Percentiles rank a stretch among this genome's conserved stretches.
Evolutionary conservation across 1,284 basidiomycete species (phyloP).

Genomic region (Gymnopus androsaceus): DNA sequence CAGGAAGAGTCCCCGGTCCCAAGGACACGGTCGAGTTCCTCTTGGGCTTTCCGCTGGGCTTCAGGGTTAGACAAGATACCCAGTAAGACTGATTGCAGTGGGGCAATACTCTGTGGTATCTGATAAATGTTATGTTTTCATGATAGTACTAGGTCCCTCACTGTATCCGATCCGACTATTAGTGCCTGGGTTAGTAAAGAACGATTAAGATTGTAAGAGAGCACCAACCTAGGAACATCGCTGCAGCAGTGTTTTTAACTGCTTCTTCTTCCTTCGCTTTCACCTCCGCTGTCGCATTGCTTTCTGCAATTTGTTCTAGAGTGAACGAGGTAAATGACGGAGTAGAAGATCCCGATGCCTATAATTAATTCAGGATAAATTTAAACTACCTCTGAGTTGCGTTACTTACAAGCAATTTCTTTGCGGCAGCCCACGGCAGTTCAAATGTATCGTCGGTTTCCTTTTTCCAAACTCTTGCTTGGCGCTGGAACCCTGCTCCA

Average conservation of each 20-base stretch:
- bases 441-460: constrained; percentile 18
- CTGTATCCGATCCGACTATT: background rate
- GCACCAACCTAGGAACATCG: constrained; percentile 4
- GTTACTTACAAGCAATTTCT: constrained; percentile 23
- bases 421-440: constrained; percentile 24
- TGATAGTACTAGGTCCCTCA: background rate
- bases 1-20: constrained; percentile 2
- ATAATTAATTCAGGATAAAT: background rate
- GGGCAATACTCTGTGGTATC: background rate
- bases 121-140: background rate
- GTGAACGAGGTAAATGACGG: background rate
- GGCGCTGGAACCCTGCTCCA: constrained; percentile 27
- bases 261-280: background rate
- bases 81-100: constrained; percentile 1
- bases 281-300: background rate
- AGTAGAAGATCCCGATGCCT: background rate
- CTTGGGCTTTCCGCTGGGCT: constrained; percentile 8
- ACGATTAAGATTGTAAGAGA: background rate
- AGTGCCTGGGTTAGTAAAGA: background rate
- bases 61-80: constrained; percentile 6
- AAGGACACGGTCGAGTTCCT: constrained; percentile 13
- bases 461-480: constrained; percentile 19
- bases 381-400: background rate
- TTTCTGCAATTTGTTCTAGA: background rate
- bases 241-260: constrained; percentile 1